Conservation (phyloP, 768 basidiomycete species). For the Hericium erinaceus region DNA sequence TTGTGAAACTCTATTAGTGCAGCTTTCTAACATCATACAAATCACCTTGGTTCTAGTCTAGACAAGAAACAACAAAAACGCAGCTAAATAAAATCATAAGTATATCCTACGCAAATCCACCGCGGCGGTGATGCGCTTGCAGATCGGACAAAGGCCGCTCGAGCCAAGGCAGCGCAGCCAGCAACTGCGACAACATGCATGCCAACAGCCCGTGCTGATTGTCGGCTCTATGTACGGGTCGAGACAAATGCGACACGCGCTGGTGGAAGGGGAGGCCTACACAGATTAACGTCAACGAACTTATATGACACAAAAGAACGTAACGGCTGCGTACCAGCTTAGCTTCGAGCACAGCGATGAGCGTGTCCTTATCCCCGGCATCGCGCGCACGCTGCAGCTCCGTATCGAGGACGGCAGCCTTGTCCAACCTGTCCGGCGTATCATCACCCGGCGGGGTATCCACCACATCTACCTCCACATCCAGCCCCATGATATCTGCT, state of each 20-base stretch:
- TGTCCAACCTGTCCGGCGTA: too few relatives aligned
- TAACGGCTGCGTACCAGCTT: slow-evolving; percentile 30
- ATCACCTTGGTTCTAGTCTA: too few relatives aligned
- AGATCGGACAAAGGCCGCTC: slow-evolving; percentile 79
- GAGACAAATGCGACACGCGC: slow-evolving; percentile 67
- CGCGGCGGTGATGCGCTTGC: slow-evolving; percentile 75
- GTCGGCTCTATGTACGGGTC: slow-evolving; percentile 74
- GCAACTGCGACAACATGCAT: slow-evolving; percentile 74
- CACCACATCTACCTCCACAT: slow-evolving; percentile 22
- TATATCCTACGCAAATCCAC: slow-evolving; percentile 71
- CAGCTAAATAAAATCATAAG: slow-evolving; percentile 27
- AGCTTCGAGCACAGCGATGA: slow-evolving; percentile 48
- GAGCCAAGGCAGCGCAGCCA: slow-evolving; percentile 80
- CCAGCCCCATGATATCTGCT: slow-evolving; percentile 40
- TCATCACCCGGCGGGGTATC: not conserved
- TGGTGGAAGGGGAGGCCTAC: not conserved
- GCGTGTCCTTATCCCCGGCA: slow-evolving; percentile 35
- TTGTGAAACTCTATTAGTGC: too few relatives aligned
- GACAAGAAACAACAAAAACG: too few relatives aligned
- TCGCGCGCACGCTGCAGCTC: slow-evolving; percentile 32
- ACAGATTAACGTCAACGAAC: slow-evolving; percentile 26
- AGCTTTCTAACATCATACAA: too few relatives aligned
- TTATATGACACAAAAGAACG: slow-evolving; percentile 27
- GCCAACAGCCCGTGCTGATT: slow-evolving; percentile 80
- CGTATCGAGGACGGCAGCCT: too few relatives aligned